Conservation (phyloP, 2,329 filamentous ascomycete genomes). For the Cercospora berteroae region DNA sequence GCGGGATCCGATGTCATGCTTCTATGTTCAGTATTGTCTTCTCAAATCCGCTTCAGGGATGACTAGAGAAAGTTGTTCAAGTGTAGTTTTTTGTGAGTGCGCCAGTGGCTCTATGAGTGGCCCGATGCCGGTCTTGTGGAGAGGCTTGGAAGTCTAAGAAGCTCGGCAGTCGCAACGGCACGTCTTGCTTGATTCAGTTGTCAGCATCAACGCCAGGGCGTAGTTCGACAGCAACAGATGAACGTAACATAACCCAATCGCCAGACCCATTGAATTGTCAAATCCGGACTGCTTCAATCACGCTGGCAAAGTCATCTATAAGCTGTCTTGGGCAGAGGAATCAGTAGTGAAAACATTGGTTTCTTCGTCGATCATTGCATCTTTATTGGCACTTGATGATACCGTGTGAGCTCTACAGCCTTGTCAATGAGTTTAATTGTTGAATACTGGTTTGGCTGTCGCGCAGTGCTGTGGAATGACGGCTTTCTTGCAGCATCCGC, state of each 20-base stretch:
- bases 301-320: not conserved
- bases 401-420: not conserved
- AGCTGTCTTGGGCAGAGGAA: not conserved
- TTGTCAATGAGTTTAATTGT: not conserved
- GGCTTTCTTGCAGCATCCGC: not conserved
- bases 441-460: not conserved
- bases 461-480: not conserved
- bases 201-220: not conserved
- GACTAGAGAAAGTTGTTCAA: not conserved
- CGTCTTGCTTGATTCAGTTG: not conserved
- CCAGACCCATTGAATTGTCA: not conserved
- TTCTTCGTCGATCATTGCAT: not conserved
- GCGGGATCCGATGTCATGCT: slow-evolving; percentile 13
- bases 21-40: not conserved
- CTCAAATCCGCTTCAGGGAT: not conserved
- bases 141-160: not conserved
- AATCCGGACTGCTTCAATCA: not conserved
- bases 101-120: not conserved
- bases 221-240: not conserved
- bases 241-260: not conserved
- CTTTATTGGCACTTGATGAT: not conserved
- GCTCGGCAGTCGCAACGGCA: slow-evolving; percentile 6
- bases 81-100: not conserved
- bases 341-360: not conserved
- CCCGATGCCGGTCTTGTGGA: slow-evolving; percentile 1